phyloP scores from a whole-genome alignment of 1,284 basidiomycete species.

The Sporisorium reilianum region DNA sequence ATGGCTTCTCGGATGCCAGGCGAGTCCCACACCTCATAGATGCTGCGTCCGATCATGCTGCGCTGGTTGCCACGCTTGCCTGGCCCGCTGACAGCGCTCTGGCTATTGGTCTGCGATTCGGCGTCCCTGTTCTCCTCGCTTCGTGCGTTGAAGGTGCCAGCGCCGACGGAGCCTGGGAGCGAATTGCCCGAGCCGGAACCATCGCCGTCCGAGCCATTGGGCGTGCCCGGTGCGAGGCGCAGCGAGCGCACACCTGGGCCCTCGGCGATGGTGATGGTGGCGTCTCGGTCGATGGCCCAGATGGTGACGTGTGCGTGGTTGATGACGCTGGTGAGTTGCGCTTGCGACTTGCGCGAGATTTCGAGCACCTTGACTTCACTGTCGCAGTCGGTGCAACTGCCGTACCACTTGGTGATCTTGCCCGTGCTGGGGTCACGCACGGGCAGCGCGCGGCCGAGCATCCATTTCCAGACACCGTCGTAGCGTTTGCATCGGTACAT shows the following conservation, averaged over 20 bases:
- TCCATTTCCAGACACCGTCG: conserved; percentile 66
- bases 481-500: conserved; percentile 67
- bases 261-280: conserved; percentile 62
- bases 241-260: conserved; percentile 63
- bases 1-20: conserved; percentile 57
- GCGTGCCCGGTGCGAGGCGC: conserved; percentile 60
- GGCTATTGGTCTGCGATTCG: conserved; percentile 52
- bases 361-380: conserved; percentile 64
- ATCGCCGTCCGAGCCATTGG: conserved; percentile 54
- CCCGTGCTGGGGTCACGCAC: conserved; percentile 57
- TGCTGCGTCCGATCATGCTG: conserved; percentile 59
- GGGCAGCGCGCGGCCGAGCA: conserved; percentile 66
- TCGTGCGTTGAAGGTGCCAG: conserved; percentile 18
- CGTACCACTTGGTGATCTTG: conserved; percentile 68
- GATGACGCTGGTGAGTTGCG: conserved; percentile 63
- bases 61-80: conserved; percentile 42
- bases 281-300: conserved; percentile 62
- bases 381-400: conserved; percentile 66
- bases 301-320: conserved; percentile 66
- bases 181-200: conserved; percentile 43
- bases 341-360: conserved; percentile 57
- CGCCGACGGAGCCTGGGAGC: conserved; percentile 30
- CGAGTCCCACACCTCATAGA: conserved; percentile 62
- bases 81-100: conserved; percentile 44
- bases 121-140: conserved; percentile 47